Evolutionary conservation across 1,284 basidiomycete species (phyloP).

Genomic region (Heliocybe sulcata): DNA sequence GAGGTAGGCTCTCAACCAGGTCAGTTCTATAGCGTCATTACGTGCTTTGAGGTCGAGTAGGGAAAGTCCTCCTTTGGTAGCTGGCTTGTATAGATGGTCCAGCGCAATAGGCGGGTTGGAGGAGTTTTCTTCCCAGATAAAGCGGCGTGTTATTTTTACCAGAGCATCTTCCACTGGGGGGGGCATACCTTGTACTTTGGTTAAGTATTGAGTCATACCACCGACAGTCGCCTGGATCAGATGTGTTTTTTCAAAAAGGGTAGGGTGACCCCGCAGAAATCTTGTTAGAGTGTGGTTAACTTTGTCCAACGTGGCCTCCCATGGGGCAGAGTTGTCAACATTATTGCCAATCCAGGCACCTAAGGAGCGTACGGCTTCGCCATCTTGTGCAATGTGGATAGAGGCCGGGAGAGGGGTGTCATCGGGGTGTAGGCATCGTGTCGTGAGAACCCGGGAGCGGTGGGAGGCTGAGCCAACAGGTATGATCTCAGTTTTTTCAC

Average conservation of each 20-base stretch:
- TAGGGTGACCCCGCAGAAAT: background rate
- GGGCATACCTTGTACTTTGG: constrained; percentile 27
- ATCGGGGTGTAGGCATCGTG: background rate
- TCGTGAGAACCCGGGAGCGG: constrained; percentile 6
- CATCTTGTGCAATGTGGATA: constrained; percentile 15
- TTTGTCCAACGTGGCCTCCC: constrained; percentile 8
- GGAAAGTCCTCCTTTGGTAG: background rate
- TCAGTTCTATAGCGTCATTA: background rate
- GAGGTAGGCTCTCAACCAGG: background rate
- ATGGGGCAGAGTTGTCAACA: constrained; percentile 11
- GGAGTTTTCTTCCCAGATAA: constrained; percentile 8
- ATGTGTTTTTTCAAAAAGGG: constrained; percentile 11
- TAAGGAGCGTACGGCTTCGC: constrained; percentile 15
- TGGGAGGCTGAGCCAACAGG: constrained; percentile 18
- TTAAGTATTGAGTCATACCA: constrained; percentile 22
- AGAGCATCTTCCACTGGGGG: constrained; percentile 12
- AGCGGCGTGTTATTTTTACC: constrained; percentile 9
- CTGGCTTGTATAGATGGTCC: background rate
- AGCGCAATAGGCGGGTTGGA: background rate
- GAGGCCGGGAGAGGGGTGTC: background rate
- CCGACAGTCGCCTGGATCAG: constrained; percentile 19
- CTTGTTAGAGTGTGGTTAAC: background rate
- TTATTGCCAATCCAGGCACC: constrained; percentile 23
- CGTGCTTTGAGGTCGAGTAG: background rate
- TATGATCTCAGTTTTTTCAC: constrained; percentile 25